phyloP scores from a whole-genome alignment of 2,329 filamentous ascomycete genomes.

The Onygenales sp. region DNA sequence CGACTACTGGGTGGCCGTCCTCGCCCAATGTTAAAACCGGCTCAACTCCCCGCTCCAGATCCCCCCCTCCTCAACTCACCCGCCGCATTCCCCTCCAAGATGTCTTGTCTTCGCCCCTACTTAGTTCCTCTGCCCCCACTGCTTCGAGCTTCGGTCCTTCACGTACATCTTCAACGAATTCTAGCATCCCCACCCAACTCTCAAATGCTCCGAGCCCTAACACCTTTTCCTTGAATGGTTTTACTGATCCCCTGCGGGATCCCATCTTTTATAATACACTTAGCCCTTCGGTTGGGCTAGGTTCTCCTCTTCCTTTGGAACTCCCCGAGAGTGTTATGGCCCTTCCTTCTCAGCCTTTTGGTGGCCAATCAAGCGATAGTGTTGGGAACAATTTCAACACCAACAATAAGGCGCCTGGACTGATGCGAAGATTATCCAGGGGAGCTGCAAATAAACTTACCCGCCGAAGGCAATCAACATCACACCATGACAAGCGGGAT shows the following conservation, averaged over 20 bases:
- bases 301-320: constrained; percentile 49
- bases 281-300: constrained; percentile 8
- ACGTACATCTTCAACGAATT: constrained; percentile 1
- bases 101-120: constrained; percentile 24
- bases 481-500: constrained; percentile 67
- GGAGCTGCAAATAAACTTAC: constrained; percentile 61
- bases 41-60: constrained; percentile 26
- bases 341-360: constrained; percentile 20
- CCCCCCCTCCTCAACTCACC: constrained; percentile 23
- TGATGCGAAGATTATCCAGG: constrained; percentile 80
- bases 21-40: constrained; percentile 25
- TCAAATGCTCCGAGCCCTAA: constrained; percentile 12
- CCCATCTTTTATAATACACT: constrained; percentile 15
- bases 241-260: constrained; percentile 24
- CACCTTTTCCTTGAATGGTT: constrained; percentile 23
- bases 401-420: constrained; percentile 48
- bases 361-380: constrained; percentile 37
- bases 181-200: background rate
- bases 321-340: constrained; percentile 62
- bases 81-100: constrained; percentile 25
- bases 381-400: constrained; percentile 35
- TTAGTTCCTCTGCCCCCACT: constrained; percentile 19
- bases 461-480: constrained; percentile 67
- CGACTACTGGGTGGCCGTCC: constrained; percentile 25
- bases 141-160: constrained; percentile 21